Percentiles rank a stretch among this genome's conserved stretches.
Evolutionary conservation across 306 rosid species (phyloP).

Genomic region (Inga oerstediana): DNA sequence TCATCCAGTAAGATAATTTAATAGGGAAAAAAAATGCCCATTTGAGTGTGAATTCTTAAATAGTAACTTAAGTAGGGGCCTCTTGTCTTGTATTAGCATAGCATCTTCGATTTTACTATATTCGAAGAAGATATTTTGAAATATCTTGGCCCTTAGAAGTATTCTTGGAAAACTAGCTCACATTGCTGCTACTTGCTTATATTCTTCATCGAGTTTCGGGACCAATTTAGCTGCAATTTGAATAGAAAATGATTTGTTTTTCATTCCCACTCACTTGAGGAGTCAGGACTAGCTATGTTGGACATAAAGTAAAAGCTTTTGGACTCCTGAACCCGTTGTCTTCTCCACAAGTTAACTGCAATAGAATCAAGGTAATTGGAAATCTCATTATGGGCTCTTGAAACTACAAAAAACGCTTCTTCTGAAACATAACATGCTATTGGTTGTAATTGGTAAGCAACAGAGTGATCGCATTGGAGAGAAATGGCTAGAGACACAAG

Average conservation of each 20-base stretch:
- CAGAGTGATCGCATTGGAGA: slow-evolving; percentile 2
- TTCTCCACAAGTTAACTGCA: not conserved
- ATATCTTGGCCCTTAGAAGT: not conserved
- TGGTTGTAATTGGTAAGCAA: not conserved
- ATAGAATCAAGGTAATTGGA: not conserved
- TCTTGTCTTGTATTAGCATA: not conserved
- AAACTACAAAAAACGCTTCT: not conserved
- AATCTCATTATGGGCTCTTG: not conserved
- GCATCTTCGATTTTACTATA: not conserved
- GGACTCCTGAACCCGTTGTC: not conserved
- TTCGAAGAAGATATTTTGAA: not conserved
- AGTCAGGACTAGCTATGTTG: not conserved
- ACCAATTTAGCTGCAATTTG: not conserved
- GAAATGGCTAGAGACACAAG: slow-evolving; percentile 46
- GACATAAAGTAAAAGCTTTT: not conserved
- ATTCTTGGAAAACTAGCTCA: slow-evolving; percentile 1
- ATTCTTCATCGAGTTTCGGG: not conserved
- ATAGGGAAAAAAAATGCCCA: not conserved
- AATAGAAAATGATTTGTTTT: not conserved
- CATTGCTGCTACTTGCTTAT: not conserved
- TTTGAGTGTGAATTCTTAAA: not conserved
- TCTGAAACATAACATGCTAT: not conserved
- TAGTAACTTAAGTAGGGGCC: not conserved
- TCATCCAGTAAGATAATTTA: no score
- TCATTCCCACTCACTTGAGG: not conserved